phyloP scores from a whole-genome alignment of 2,329 filamentous ascomycete genomes.

The Neodidymelliopsis sp. region DNA sequence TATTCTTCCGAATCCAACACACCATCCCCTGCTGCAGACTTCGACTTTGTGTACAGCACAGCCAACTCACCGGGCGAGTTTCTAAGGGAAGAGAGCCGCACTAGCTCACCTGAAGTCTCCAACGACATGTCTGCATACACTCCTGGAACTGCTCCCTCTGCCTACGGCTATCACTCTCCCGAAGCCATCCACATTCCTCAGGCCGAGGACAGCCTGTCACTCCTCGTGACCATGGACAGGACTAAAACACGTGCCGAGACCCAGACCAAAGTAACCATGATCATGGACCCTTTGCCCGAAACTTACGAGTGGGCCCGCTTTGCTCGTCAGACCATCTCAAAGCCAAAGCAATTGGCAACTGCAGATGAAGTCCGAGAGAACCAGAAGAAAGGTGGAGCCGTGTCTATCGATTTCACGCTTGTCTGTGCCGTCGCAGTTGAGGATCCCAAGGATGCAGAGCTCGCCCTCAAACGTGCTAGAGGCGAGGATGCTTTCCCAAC shows the following conservation, averaged over 20 bases:
- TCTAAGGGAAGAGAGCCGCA: slow-evolving; percentile 38
- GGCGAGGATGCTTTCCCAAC: slow-evolving; percentile 50
- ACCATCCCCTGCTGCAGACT: slow-evolving; percentile 37
- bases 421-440: slow-evolving; percentile 94
- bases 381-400: slow-evolving; percentile 68
- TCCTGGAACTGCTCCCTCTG: slow-evolving; percentile 9
- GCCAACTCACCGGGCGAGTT: slow-evolving; percentile 44
- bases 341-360: slow-evolving; percentile 87
- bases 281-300: slow-evolving; percentile 75
- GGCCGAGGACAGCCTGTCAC: slow-evolving; percentile 26
- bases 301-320: slow-evolving; percentile 84
- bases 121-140: slow-evolving; percentile 27
- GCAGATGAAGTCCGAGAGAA: slow-evolving; percentile 72
- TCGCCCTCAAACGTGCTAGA: slow-evolving; percentile 70
- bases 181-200: slow-evolving; percentile 42
- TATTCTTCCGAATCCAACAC: slow-evolving; percentile 38
- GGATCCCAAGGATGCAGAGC: slow-evolving; percentile 69
- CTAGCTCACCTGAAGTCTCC: slow-evolving; percentile 40
- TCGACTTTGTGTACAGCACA: slow-evolving; percentile 41
- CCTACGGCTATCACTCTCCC: slow-evolving; percentile 26
- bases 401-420: slow-evolving; percentile 53
- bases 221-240: slow-evolving; percentile 39
- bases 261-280: slow-evolving; percentile 88
- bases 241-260: slow-evolving; percentile 93
- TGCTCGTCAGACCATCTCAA: slow-evolving; percentile 89